A percentile compares a stretch with the other conserved stretches of the same genome.
Conservation (phyloP, 176 grass and related monocot species). For the Panicum miliaceum region DNA sequence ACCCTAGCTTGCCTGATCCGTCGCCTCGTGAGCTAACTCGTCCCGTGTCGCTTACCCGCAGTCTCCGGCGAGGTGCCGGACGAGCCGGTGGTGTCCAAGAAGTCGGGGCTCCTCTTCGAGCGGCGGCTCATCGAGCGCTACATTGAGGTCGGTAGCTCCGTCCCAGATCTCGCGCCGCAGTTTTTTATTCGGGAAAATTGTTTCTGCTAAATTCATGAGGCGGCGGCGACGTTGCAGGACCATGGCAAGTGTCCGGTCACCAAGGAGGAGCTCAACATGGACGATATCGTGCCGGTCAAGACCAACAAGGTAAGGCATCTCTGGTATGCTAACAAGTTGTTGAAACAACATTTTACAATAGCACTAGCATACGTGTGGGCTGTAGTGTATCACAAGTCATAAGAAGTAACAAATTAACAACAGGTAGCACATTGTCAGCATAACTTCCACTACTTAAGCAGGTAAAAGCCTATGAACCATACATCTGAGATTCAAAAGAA, state of each 20-base stretch:
- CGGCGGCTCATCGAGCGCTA: conserved; percentile 88
- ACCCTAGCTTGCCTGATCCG: conserved; percentile 46
- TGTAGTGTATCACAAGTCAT: background rate
- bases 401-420: background rate
- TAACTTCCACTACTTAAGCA: background rate
- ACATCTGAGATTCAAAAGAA: background rate
- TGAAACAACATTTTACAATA: background rate
- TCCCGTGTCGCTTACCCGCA: conserved; percentile 34
- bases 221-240: conserved; percentile 51
- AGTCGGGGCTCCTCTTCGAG: conserved; percentile 92
- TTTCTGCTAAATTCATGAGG: background rate
- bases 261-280: conserved; percentile 90
- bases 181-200: background rate
- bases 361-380: background rate
- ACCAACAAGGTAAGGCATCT: conserved; percentile 77
- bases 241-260: conserved; percentile 95
- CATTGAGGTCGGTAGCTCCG: conserved; percentile 59
- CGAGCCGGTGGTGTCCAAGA: conserved; percentile 96
- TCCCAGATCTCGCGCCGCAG: conserved; percentile 32
- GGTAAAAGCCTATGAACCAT: background rate
- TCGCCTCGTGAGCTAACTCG: conserved; percentile 29
- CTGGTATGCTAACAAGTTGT: background rate
- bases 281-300: conserved; percentile 88
- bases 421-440: background rate
- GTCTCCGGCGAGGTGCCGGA: conserved; percentile 97